Percentiles rank a stretch among this genome's conserved stretches.
These are phyloP conservation scores for Pharnaceum exiguum DNA, from an alignment of 148 eudicot genomes.

Conservation along the genomic window DNA sequence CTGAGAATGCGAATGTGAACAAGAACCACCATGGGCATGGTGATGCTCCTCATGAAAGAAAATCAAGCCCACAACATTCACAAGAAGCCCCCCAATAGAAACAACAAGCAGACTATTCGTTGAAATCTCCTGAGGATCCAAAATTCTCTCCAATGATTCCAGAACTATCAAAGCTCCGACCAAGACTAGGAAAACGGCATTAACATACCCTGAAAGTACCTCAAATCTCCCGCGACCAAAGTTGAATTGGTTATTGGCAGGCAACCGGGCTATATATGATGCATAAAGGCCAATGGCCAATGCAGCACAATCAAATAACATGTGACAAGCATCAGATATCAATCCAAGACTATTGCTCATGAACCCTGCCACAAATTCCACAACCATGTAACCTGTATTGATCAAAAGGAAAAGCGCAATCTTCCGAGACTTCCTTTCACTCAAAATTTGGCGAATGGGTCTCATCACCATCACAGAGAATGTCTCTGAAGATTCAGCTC, in stretches of 20 bases:
- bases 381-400: conserved; percentile 89
- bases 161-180: conserved; percentile 90
- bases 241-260: conserved; percentile 79
- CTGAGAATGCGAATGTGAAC: conserved; percentile 57
- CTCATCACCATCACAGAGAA: conserved; percentile 52
- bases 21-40: conserved; percentile 93
- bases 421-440: conserved; percentile 94
- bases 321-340: conserved; percentile 98
- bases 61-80: conserved; percentile 81
- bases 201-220: conserved; percentile 94
- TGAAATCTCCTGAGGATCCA: conserved; percentile 96
- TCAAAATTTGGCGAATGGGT: conserved; percentile 73
- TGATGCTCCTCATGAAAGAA: conserved; percentile 99
- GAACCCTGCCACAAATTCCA: conserved; percentile 89
- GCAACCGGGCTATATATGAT: conserved; percentile 85
- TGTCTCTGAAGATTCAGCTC: conserved; percentile 61
- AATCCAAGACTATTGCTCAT: conserved; percentile 98
- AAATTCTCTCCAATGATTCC: conserved; percentile 86
- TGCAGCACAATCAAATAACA: conserved; percentile 98
- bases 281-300: conserved; percentile 94
- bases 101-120: conserved; percentile 76
- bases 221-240: conserved; percentile 98
- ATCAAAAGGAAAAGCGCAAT: conserved; percentile 95
- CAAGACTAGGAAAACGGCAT: conserved; percentile 92
- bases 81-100: conserved; percentile 86